Evolutionary conservation across 768 basidiomycete genomes (phyloP).

Genomic region (Russula compacta): DNA sequence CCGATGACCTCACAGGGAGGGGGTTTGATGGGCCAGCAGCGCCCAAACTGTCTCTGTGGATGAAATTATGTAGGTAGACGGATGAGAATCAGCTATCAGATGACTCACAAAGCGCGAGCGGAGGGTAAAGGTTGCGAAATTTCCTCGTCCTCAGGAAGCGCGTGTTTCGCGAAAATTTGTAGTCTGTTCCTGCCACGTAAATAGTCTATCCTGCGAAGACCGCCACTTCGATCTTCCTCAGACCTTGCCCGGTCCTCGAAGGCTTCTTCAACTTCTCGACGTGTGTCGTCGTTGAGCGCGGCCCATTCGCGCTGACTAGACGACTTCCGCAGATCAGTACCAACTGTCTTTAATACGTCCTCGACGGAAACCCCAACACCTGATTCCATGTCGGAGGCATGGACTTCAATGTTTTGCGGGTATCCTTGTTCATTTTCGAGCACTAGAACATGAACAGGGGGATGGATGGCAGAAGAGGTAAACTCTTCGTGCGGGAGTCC

Average conservation of each 20-base stretch:
- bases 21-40: constrained; percentile 1
- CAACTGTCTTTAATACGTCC: constrained; percentile 2
- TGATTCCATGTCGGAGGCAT: neutral
- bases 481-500: constrained; percentile 7
- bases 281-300: constrained; percentile 5
- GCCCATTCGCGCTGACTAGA: constrained; percentile 13
- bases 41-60: neutral
- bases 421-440: constrained; percentile 14
- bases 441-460: neutral
- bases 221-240: constrained; percentile 5
- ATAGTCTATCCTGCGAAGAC: constrained; percentile 9
- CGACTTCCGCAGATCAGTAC: constrained; percentile 2
- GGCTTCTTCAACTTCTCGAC: constrained; percentile 5
- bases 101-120: constrained; percentile 7
- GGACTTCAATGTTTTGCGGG: constrained; percentile 12
- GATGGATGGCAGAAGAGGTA: constrained; percentile 2
- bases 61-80: neutral
- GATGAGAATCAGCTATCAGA: neutral
- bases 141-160: constrained; percentile 2
- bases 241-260: constrained; percentile 4
- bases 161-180: constrained; percentile 6
- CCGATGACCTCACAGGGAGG: neutral
- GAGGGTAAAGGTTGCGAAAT: neutral
- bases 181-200: constrained; percentile 11
- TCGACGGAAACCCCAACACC: constrained; percentile 9